phyloP scores from a whole-genome alignment of 768 basidiomycete genomes.

The Polyporus arcularius region DNA sequence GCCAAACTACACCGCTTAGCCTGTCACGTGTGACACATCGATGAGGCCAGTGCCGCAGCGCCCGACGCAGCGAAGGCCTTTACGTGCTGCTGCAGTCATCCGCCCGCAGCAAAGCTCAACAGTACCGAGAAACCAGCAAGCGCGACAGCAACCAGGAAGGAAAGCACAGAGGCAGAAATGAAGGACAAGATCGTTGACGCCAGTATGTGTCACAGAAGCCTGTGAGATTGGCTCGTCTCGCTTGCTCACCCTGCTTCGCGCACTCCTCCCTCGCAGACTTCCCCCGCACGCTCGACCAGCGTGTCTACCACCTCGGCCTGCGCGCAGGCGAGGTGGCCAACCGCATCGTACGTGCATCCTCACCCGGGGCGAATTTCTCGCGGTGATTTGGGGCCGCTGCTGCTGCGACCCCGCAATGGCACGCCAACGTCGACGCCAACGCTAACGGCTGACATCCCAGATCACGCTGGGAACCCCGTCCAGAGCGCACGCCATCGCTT shows the following conservation, averaged over 20 bases:
- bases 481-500: constrained; percentile 61
- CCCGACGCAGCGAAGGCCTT: background rate
- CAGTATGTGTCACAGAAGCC: constrained; percentile 13
- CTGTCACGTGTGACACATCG: constrained; percentile 20
- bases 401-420: background rate
- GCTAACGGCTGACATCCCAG: constrained; percentile 36
- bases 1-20: constrained; percentile 4
- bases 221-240: constrained; percentile 8
- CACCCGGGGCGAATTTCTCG: background rate
- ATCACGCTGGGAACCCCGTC: constrained; percentile 75
- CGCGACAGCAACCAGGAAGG: background rate
- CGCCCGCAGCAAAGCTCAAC: background rate
- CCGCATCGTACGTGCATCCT: constrained; percentile 56
- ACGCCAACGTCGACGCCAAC: background rate
- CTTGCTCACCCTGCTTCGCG: background rate
- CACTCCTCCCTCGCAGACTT: constrained; percentile 53
- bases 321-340: constrained; percentile 79
- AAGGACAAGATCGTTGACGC: constrained; percentile 18
- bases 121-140: background rate
- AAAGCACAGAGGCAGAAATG: background rate
- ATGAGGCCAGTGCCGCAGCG: background rate
- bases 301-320: constrained; percentile 80
- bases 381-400: too few species aligned
- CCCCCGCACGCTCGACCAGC: constrained; percentile 68
- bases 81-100: constrained; percentile 5